Evolutionary conservation across 306 rosid genomes (phyloP).

Genomic region (Ormosia emarginata): DNA sequence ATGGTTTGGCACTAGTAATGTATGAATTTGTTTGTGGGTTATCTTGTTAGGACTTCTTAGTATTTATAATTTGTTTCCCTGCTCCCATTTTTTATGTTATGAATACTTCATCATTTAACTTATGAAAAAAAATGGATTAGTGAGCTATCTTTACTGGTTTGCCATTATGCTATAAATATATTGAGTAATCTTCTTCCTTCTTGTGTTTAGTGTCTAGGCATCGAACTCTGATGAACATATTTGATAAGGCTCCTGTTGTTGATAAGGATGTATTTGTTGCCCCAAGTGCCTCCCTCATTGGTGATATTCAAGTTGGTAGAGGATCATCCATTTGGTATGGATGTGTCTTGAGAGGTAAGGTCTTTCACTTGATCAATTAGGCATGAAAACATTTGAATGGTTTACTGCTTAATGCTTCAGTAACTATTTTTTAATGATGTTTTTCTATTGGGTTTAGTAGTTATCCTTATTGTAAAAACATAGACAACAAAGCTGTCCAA

Average conservation of each 20-base stretch:
- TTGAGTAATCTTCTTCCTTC: background rate
- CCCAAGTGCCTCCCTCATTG: conserved; percentile 86
- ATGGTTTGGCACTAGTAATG: background rate
- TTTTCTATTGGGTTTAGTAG: background rate
- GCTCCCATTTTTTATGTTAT: background rate
- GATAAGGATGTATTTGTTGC: conserved; percentile 91
- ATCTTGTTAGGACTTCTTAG: background rate
- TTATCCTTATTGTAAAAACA: background rate
- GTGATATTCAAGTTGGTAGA: conserved; percentile 78
- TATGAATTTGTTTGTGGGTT: background rate
- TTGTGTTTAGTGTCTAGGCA: conserved; percentile 73
- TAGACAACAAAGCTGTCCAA: background rate
- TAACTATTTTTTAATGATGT: background rate
- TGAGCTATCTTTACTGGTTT: background rate
- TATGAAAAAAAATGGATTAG: background rate
- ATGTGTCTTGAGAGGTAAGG: conserved; percentile 87
- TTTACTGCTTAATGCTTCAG: background rate
- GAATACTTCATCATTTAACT: background rate
- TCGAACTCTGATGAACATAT: conserved; percentile 86
- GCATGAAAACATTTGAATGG: background rate
- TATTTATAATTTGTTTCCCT: background rate
- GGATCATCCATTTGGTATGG: conserved; percentile 97
- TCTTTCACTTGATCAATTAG: background rate
- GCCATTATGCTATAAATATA: conserved; percentile 2
- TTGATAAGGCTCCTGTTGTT: conserved; percentile 79